Conservation (phyloP, 2,329 filamentous ascomycete species). For the Herpotrichia juniperi region DNA sequence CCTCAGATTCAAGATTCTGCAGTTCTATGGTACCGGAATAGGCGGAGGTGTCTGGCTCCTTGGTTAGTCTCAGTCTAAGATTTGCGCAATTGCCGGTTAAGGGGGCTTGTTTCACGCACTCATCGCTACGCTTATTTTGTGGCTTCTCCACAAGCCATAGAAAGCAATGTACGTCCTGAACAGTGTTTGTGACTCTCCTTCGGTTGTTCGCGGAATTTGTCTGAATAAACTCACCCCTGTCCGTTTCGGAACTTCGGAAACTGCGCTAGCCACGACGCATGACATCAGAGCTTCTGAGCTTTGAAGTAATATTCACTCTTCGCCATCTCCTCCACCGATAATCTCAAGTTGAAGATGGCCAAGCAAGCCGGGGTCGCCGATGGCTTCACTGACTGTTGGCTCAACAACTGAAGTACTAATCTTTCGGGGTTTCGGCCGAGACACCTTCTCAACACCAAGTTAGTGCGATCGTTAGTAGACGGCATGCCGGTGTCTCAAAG, state of each 20-base stretch:
- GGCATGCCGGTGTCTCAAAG: not conserved
- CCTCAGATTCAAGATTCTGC: slow-evolving; percentile 3
- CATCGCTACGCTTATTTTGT: not conserved
- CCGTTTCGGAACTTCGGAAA: not conserved
- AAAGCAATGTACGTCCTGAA: not conserved
- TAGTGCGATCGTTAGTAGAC: not conserved
- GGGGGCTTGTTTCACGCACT: not conserved
- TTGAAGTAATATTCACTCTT: too few relatives aligned
- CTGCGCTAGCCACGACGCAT: not conserved
- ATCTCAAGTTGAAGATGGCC: too few relatives aligned
- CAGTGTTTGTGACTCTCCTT: not conserved
- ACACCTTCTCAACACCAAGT: too few relatives aligned
- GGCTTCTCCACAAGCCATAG: not conserved
- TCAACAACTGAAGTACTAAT: too few relatives aligned
- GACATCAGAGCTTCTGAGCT: not conserved
- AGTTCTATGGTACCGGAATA: slow-evolving; percentile 2
- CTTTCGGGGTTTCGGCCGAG: too few relatives aligned
- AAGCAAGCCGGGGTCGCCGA: too few relatives aligned
- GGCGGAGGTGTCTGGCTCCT: not conserved
- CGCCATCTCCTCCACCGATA: too few relatives aligned
- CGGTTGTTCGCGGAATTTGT: not conserved
- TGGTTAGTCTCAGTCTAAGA: not conserved
- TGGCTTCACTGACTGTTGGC: too few relatives aligned
- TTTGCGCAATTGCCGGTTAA: not conserved
- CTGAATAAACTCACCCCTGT: not conserved